Evolutionary conservation across 257 asterid genomes (phyloP).

Genomic region (Solanum sparsipilum): DNA sequence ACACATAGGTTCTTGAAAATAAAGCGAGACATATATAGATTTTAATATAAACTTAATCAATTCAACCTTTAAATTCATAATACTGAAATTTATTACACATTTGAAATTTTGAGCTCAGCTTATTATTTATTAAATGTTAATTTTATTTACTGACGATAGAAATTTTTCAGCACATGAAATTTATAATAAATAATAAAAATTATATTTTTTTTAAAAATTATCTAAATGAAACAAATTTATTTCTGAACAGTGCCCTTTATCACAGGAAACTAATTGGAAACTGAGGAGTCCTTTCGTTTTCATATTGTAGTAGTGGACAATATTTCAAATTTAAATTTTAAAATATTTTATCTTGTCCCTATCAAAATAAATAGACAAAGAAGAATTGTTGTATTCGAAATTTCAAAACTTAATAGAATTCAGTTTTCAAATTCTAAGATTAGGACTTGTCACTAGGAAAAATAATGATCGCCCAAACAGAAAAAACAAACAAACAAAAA

Average conservation of each 20-base stretch:
- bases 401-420: background rate
- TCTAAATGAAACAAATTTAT: background rate
- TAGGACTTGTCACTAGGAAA: background rate
- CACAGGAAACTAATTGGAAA: background rate
- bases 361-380: background rate
- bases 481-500: background rate
- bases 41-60: too few relatives aligned
- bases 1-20: too few relatives aligned
- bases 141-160: too few relatives aligned
- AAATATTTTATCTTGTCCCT: background rate
- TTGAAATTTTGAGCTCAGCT: too few relatives aligned
- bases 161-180: background rate
- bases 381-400: background rate
- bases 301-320: background rate
- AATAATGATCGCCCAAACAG: background rate
- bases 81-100: background rate
- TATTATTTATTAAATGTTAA: too few relatives aligned
- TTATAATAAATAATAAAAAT: background rate
- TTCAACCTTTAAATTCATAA: too few relatives aligned
- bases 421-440: background rate
- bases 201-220: background rate
- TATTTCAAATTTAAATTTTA: background rate
- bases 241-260: background rate
- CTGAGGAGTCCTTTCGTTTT: background rate
- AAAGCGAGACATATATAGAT: too few relatives aligned